Evolutionary conservation across 352 stramenopile genomes (phyloP), one percentile per base, ranked within the genome.

Genomic region (Pythium rishiriense): DNA sequence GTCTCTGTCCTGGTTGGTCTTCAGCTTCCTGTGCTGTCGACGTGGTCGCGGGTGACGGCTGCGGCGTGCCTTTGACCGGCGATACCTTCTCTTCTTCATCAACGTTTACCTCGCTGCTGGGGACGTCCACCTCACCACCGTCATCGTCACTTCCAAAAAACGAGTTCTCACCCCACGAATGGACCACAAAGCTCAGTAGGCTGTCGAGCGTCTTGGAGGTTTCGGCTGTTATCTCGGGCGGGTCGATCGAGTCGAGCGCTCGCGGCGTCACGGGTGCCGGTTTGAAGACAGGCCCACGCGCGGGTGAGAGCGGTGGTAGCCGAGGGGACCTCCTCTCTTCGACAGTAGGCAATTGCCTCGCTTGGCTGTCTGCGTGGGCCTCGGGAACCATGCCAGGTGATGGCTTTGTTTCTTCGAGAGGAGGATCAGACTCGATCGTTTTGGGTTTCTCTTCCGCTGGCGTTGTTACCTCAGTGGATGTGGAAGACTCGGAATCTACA

Each of bases 151-250:
- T 35, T 17, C 62, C 33, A 19, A 60, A 46, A 11, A 58, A 64
- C 28, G 69, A 70, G 4, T 78, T 69, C 12, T 78, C 74, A 35
- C 70, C 62, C 77, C 77, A 86, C 15, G 73, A 78, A 45, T 83
- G 77, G 12, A 86, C 70, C 19, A 86, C 75, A 35, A 81, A 74
- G 37, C 66, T 82, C 2, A 86, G 62, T n/a, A 86, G 63, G 25
- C 50, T 74, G 39, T 86, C 61, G 1, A 86, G 64, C 2, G 58
- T 68, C 45, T 72, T 52, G 28, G 60, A 59, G 8, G 58, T 65
- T 33, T 72, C 58, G 0, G 41, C 33, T 6, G 65, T 31, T 17
- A 66, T 61, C 41, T 55, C 52, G 4, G 54, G 26, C 7, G 35
- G 35, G 35, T 51, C 53, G 6, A 12, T 21, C 14, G 17, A 4